phyloP scores from a whole-genome alignment of 208 protist species.

The Perkinsela sp. region DNA sequence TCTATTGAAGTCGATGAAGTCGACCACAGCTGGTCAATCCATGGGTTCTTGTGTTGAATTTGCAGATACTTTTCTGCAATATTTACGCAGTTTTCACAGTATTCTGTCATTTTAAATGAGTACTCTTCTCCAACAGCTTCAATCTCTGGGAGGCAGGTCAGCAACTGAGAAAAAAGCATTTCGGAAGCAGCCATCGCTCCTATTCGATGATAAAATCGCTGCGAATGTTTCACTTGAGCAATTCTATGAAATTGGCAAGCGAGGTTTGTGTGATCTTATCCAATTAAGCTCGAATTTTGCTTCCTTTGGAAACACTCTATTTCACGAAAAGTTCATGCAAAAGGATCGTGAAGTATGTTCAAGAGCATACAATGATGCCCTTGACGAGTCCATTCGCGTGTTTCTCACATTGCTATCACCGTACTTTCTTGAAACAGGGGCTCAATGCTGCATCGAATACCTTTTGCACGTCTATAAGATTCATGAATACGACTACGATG shows the following conservation, averaged over 20 bases:
- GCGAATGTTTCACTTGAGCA: slow-evolving; percentile 4
- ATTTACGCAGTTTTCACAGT: too few relatives aligned
- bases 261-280: slow-evolving; percentile 4
- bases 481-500: slow-evolving; percentile 2
- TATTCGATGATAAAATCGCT: slow-evolving; percentile 5
- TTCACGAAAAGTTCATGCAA: slow-evolving; percentile 6
- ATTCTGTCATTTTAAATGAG: too few relatives aligned
- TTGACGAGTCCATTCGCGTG: slow-evolving; percentile 6
- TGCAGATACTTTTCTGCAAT: too few relatives aligned
- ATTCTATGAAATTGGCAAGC: slow-evolving; percentile 5
- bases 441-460: slow-evolving; percentile 6
- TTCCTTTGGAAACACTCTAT: slow-evolving; percentile 5
- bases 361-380: not conserved
- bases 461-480: slow-evolving; percentile 7
- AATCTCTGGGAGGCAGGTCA: not conserved
- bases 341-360: slow-evolving; percentile 1
- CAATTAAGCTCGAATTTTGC: slow-evolving; percentile 6
- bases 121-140: not conserved
- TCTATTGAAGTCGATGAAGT: too few relatives aligned
- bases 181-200: slow-evolving; percentile 5
- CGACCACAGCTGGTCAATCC: too few relatives aligned
- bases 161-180: not conserved
- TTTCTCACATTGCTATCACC: slow-evolving; percentile 7
- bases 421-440: slow-evolving; percentile 4
- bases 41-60: too few relatives aligned